Conservation (phyloP, 495 filamentous ascomycete genomes). For the Xylaria venustula region DNA sequence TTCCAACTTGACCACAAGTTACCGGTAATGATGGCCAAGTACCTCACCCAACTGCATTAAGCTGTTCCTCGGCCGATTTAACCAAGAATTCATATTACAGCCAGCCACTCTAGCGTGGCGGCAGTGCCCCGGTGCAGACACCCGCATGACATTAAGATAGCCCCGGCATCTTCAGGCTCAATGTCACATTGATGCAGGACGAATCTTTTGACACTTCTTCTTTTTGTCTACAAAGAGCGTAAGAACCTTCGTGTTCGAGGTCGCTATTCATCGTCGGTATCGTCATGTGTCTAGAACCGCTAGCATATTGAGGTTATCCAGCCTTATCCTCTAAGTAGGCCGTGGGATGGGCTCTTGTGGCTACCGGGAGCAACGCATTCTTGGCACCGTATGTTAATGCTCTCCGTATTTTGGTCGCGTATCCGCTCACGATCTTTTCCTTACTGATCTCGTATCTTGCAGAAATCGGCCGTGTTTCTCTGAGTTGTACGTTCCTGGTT, state of each 20-base stretch:
- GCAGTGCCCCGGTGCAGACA: background rate
- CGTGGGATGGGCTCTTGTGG: background rate
- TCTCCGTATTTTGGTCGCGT: background rate
- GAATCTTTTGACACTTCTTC: background rate
- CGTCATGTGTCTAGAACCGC: background rate
- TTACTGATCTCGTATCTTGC: background rate
- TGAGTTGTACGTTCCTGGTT: background rate
- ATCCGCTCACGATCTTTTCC: background rate
- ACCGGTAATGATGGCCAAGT: too few relatives aligned
- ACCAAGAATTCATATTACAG: background rate
- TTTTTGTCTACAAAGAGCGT: background rate
- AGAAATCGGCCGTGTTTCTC: background rate
- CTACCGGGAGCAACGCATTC: background rate
- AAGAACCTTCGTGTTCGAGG: background rate
- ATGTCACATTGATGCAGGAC: background rate
- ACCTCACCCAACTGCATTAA: too few relatives aligned
- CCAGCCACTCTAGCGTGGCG: background rate
- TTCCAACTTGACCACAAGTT: too few relatives aligned
- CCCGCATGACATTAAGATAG: background rate
- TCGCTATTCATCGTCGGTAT: background rate
- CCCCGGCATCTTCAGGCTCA: background rate
- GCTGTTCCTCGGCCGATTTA: background rate
- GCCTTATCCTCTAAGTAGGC: too few relatives aligned
- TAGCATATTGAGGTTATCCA: background rate
- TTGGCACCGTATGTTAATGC: background rate